Base-by-base conservation (phyloP, 208 protist genomes). In the Blechomonas ayalai region DNA sequence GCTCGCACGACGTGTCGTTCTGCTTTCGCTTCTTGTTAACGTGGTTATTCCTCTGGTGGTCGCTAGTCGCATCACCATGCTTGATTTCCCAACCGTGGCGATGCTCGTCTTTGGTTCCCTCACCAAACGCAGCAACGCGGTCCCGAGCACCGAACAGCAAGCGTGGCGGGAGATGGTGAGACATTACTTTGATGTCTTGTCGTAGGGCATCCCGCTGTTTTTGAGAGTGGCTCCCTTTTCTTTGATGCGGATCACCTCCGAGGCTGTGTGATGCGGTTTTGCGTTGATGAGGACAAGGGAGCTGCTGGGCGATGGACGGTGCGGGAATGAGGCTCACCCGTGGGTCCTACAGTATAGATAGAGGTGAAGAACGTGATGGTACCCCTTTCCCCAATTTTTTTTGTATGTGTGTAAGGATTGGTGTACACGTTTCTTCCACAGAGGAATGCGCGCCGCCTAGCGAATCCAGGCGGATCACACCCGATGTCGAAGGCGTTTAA, bases 41-140 rank as follows among this genome's bases (percentile, higher is more conserved):
- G 67, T 84, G 18, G 45, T 84, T 15, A 52, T 88, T 19, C 79
- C 79, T 12, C 41, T 84, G 19, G 42, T 55, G 15, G n/a, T 44
- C 8, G 28, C 66, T 13, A 76, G 74, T 22, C 56, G 59, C 35
- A 68, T 88, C 22, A 26, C 64, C 13, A 10, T 54, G 26, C 47
- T 83, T 29, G 79, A 88, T 43, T 88, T 88, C 46, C 37, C 79
- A 2, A 67, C 74, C 0, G 15, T 84, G 19, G 72, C 60, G 10
- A 55, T 88, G 51, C 23, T 88, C 5, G 45, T 88, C 13, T 81
- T 82, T 56, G 58, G 52, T 8, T 60, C 74, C 2, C 39, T 84
- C 41, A 34, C 40, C 22, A 45, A 45, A 27, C 34, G 22, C 24
- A 41, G 38, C 9, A 18, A 46, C 20, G 18, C 33, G 34, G 19